Evolutionary conservation across 371 early-diverging fungal species (phyloP).

Genomic region (Mucor irregularis): DNA sequence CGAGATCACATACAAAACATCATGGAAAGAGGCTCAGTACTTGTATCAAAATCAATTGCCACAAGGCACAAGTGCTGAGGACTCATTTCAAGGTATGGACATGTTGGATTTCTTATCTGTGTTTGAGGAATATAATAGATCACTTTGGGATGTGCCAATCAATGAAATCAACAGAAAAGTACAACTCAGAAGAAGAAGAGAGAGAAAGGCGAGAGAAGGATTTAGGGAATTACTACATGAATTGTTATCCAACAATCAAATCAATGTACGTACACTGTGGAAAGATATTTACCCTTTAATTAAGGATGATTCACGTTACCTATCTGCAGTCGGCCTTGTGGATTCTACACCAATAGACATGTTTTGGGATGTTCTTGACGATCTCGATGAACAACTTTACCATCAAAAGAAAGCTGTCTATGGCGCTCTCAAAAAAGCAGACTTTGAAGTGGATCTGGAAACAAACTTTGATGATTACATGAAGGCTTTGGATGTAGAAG

Average conservation of each 20-base stretch:
- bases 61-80: conserved; percentile 54
- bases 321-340: conserved; percentile 75
- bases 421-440: conserved; percentile 48
- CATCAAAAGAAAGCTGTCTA: conserved; percentile 71
- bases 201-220: conserved; percentile 71
- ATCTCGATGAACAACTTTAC: conserved; percentile 76
- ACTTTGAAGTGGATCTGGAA: conserved; percentile 54
- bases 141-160: conserved; percentile 64
- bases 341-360: conserved; percentile 89
- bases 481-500: conserved; percentile 19
- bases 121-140: conserved; percentile 77
- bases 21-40: conserved; percentile 69
- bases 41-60: conserved; percentile 31
- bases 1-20: conserved; percentile 65
- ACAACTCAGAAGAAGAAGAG: conserved; percentile 50
- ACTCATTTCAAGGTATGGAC: conserved; percentile 71
- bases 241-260: conserved; percentile 45
- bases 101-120: conserved; percentile 77
- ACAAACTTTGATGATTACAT: conserved; percentile 48
- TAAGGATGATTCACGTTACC: conserved; percentile 70
- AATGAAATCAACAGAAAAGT: conserved; percentile 38
- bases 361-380: conserved; percentile 88
- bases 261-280: conserved; percentile 81
- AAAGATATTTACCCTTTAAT: conserved; percentile 79
- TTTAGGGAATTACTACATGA: conserved; percentile 66